Percentiles rank a stretch among this genome's conserved stretches.
These are phyloP conservation scores for Arthrobotrys sinensis DNA, from an alignment of 2,329 filamentous ascomycete genomes.

Conservation along the genomic window DNA sequence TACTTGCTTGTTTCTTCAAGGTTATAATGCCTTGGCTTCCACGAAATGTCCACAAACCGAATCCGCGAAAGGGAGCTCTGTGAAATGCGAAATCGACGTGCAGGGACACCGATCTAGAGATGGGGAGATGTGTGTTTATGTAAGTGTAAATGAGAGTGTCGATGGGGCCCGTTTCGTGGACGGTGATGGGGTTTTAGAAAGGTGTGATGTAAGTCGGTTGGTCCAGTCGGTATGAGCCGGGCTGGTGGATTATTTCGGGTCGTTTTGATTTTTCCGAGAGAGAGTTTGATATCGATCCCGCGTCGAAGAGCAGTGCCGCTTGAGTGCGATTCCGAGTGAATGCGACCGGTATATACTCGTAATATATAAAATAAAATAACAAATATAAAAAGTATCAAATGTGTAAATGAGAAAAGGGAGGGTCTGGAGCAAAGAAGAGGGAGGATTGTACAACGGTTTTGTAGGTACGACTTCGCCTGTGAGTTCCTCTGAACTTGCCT, in stretches of 20 bases:
- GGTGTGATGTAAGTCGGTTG: conserved; percentile 47
- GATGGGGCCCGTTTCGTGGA: conserved; percentile 12
- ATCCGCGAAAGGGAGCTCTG: conserved; percentile 50
- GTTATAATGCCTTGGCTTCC: conserved; percentile 48
- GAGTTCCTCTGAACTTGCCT: conserved; percentile 57
- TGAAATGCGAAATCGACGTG: conserved; percentile 44
- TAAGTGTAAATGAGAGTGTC: conserved; percentile 2
- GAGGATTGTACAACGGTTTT: conserved; percentile 46
- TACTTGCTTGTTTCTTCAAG: conserved; percentile 40
- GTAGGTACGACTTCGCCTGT: conserved; percentile 45
- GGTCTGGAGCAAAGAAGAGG: background rate
- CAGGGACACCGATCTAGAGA: conserved; percentile 14
- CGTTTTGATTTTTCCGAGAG: conserved; percentile 28
- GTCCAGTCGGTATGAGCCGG: conserved; percentile 20
- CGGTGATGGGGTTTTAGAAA: conserved; percentile 22
- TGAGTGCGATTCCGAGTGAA: conserved; percentile 19
- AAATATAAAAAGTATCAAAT: background rate
- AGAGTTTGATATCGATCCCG: conserved; percentile 29
- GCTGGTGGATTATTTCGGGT: conserved; percentile 19
- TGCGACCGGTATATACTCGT: conserved; percentile 10
- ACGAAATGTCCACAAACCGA: conserved; percentile 44
- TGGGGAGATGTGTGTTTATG: background rate
- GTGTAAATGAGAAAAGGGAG: conserved; percentile 10
- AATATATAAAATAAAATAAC: background rate
- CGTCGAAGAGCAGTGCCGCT: background rate